Conservation (phyloP, 169 alveolate genomes). For the Amoebophrya sp. region DNA sequence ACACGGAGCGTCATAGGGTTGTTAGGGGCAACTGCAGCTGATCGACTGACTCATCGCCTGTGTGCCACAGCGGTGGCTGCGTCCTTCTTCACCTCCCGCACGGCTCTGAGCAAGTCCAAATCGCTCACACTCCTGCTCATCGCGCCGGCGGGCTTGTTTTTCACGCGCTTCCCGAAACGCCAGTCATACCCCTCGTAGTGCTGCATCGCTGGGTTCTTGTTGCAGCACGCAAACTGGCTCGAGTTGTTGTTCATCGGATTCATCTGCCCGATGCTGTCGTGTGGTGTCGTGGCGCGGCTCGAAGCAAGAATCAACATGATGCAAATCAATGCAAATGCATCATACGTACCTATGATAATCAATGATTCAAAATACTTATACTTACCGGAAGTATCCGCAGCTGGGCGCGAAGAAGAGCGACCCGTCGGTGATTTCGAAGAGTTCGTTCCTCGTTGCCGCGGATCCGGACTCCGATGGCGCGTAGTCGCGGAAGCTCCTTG, state of each 20-base stretch:
- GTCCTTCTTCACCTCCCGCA: too few species aligned
- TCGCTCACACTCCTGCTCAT: too few species aligned
- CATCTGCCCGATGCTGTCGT: not conserved
- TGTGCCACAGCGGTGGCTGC: too few species aligned
- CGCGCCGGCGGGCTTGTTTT: too few species aligned
- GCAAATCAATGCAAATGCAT: not conserved
- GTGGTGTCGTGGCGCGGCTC: not conserved
- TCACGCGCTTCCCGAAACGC: not conserved
- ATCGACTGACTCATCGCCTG: too few species aligned
- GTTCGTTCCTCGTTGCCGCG: not conserved
- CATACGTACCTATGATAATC: not conserved
- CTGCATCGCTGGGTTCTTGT: not conserved
- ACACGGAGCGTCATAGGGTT: too few species aligned
- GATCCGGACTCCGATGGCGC: not conserved
- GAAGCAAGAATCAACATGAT: not conserved
- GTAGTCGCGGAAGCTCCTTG: not conserved
- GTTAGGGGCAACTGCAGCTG: too few species aligned
- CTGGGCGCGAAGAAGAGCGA: not conserved
- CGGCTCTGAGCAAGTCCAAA: too few species aligned
- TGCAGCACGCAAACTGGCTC: not conserved
- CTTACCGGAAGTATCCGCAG: not conserved
- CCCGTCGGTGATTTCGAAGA: not conserved
- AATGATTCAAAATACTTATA: not conserved
- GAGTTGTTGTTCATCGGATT: not conserved
- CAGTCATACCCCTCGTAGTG: not conserved